Evolutionary conservation across 768 basidiomycete genomes (phyloP), one percentile per base, ranked within the genome.

Genomic region (Rubroboletus pulcherrimus): DNA sequence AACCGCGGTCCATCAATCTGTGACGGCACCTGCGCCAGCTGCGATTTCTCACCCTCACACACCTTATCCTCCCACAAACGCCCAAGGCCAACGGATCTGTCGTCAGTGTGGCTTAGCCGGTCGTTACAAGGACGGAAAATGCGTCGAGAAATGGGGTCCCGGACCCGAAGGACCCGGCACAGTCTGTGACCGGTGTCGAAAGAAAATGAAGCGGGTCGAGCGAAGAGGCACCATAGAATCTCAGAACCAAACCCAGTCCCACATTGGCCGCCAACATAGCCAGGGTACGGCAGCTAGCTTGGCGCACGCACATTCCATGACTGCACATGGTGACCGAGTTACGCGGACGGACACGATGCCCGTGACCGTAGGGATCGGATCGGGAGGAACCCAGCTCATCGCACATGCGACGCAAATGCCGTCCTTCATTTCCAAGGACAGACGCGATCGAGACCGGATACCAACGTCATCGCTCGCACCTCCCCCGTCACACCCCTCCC

Each of bases 111-210:
- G 87, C 0, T 72, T 85, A 41, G 75, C 82, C 0, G 89, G 89
- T 0, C 75, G 89, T 1, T 91, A 91, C 73, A 90, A 90, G 73
- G 89, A 91, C 21, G 87, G 85, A 9, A 89, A 89, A 61, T 91
- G 89, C 66, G 89, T 91, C 49, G 89, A 91, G 65, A 91, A 91
- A 70, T 91, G 89, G 89, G 89, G 89, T 1, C 89, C 89, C 24
- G 89, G 89, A 5, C 89, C 89, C 45, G 81, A 85, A 71, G 89
- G 89, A 0, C 89, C 89, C 49, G 89, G 89, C 21, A 91, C 89
- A 0, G 89, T 91, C 0, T 91, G 89, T 64, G 89, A 91, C 75
- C 75, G 89, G 80, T 90, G 89, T 70, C 81, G 89, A 49, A 91
- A 91, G 70, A 90, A 91, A 70, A 89, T 90, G 87, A 91, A 91